phyloP scores from a whole-genome alignment of 1,284 basidiomycete genomes.

The Malassezia caprae region DNA sequence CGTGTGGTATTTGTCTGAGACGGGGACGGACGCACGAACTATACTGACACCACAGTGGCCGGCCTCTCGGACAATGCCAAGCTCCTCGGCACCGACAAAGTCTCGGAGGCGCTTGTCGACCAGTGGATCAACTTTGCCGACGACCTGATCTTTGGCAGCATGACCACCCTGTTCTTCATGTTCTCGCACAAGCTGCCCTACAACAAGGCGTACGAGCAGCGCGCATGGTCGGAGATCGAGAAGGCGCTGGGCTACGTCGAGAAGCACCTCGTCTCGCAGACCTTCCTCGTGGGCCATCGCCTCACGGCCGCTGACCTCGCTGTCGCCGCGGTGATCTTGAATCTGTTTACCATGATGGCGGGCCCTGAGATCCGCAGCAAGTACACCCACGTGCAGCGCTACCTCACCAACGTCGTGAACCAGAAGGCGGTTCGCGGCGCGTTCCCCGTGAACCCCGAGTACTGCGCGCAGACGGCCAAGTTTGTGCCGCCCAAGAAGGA shows the following conservation, averaged over 20 bases:
- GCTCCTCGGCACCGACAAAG: constrained; percentile 57
- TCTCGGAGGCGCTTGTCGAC: constrained; percentile 55
- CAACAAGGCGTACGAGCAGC: constrained; percentile 55
- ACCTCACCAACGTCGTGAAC: constrained; percentile 61
- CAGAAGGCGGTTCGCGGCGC: constrained; percentile 51
- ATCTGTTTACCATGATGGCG: constrained; percentile 20
- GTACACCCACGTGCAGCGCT: constrained; percentile 66
- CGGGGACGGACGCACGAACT: not conserved
- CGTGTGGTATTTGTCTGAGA: constrained; percentile 17
- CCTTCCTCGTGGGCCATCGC: constrained; percentile 85
- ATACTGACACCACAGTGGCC: constrained; percentile 56
- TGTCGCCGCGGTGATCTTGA: constrained; percentile 53
- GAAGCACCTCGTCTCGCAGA: constrained; percentile 63
- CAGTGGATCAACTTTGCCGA: constrained; percentile 62
- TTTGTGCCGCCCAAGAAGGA: constrained; percentile 62
- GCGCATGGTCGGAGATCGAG: constrained; percentile 52
- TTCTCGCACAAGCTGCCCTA: constrained; percentile 34
- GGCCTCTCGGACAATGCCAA: constrained; percentile 60
- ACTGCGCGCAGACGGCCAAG: constrained; percentile 63
- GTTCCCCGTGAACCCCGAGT: constrained; percentile 51
- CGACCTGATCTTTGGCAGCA: constrained; percentile 51
- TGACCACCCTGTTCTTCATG: constrained; percentile 26
- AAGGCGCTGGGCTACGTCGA: constrained; percentile 60
- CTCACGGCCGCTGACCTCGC: constrained; percentile 83
- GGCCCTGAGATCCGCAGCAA: constrained; percentile 38